phyloP scores from a whole-genome alignment of 192 early-diverging fungal species.

The Dissophora ornata region DNA sequence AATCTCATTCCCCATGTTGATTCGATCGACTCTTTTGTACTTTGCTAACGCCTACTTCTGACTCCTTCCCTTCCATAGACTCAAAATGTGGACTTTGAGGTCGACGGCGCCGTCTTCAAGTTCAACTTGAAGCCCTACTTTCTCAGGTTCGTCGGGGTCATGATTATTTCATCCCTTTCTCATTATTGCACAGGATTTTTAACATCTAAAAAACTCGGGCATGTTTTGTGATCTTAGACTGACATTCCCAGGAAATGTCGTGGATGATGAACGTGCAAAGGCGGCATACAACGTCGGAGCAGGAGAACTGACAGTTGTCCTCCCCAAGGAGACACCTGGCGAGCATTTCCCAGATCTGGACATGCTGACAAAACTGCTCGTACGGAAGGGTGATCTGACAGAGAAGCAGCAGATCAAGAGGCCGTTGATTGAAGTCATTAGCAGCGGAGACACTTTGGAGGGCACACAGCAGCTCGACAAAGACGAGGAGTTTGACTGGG shows the following conservation, averaged over 20 bases:
- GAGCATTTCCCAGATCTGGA: conserved; percentile 90
- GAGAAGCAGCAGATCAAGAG: conserved; percentile 48
- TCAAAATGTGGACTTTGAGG: conserved; percentile 88
- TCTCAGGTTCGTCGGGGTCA: conserved; percentile 77
- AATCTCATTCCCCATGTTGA: too few relatives aligned
- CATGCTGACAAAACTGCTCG: conserved; percentile 87
- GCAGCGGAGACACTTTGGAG: conserved; percentile 44
- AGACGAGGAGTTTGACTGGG: conserved; percentile 87
- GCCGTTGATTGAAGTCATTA: conserved; percentile 75
- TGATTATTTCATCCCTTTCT: background rate
- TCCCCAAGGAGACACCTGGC: conserved; percentile 86
- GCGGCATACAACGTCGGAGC: conserved; percentile 83
- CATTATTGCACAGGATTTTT: background rate
- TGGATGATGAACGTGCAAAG: conserved; percentile 87
- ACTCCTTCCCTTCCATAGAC: conserved; percentile 59
- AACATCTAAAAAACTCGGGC: too few relatives aligned
- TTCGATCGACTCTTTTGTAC: background rate
- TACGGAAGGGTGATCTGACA: conserved; percentile 60
- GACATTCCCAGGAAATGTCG: conserved; percentile 80
- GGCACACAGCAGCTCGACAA: conserved; percentile 42
- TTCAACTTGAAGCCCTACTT: conserved; percentile 95
- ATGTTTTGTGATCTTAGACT: conserved; percentile 57
- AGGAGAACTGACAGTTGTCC: conserved; percentile 75
- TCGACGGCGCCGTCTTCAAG: conserved; percentile 85
- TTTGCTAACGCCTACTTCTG: too few relatives aligned